A percentile compares a stretch with the other conserved stretches of the same genome.
These are phyloP conservation scores for Solanum rostratum DNA, from an alignment of 257 asterid genomes.

Conservation along the genomic window DNA sequence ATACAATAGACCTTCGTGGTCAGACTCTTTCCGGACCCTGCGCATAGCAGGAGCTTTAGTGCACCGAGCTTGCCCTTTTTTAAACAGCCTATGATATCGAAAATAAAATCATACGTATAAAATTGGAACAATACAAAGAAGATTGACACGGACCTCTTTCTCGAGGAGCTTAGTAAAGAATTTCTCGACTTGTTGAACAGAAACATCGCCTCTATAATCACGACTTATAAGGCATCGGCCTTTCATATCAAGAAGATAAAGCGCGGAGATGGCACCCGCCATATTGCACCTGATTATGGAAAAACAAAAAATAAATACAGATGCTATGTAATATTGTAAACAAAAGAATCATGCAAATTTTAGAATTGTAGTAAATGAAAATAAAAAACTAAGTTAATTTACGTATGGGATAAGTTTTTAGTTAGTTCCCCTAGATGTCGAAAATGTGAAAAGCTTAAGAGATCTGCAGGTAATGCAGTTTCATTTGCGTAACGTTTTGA, in stretches of 20 bases:
- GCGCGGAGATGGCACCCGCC: slow-evolving; percentile 99
- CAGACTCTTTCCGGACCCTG: no score
- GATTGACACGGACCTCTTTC: slow-evolving; percentile 43
- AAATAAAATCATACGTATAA: not conserved
- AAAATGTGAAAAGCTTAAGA: not conserved
- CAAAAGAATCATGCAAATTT: not conserved
- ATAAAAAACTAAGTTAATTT: not conserved
- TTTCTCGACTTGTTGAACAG: slow-evolving; percentile 82
- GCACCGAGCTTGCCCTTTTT: no score
- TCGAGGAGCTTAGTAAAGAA: slow-evolving; percentile 83
- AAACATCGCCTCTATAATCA: slow-evolving; percentile 91
- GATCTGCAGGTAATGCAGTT: not conserved
- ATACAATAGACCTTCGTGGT: no score
- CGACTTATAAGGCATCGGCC: slow-evolving; percentile 96
- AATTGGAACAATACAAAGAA: not conserved
- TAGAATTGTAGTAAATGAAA: not conserved
- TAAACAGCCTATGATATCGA: no score
- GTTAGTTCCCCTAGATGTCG: not conserved
- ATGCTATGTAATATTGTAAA: not conserved
- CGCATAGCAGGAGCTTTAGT: no score
- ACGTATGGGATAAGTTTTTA: not conserved
- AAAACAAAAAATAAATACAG: not conserved
- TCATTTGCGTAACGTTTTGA: not conserved
- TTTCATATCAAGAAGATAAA: slow-evolving; percentile 91
- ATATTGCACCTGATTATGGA: slow-evolving; percentile 10